Base-by-base conservation (phyloP, 1,139 yeast species). In the Candida sp. region DNA sequence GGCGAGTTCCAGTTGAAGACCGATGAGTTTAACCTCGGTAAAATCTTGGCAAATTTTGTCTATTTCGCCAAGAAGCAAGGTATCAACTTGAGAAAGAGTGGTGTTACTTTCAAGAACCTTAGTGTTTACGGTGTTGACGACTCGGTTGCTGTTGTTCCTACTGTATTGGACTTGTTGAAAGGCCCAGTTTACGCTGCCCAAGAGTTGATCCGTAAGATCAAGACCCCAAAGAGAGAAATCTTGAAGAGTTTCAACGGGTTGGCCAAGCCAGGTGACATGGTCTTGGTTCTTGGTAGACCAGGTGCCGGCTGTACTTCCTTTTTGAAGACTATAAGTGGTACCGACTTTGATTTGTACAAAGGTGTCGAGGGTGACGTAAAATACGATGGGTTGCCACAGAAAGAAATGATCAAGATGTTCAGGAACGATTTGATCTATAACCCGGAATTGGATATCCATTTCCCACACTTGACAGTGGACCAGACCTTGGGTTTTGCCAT, bases 261-360 rank as follows among this genome's bases (percentile, higher is more conserved):
- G 54, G 68, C 82, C n/a, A 73, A 73, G 54, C 76, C 83, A n/a
- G 88, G 88, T 52, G 88, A 84, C 61, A 78, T 83, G 83, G 72
- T 81, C 44, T 70, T 83, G 55, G 87, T 84, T 4, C 73, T 85
- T 45, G 90, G 89, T 48, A 76, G 86, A 57, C 89, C 89, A 7
- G 90, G 89, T 53, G 82, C 89, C 23, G 89, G 89, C 49, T 84
- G 89, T 63, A 75, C 88, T 4, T 77, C 88, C 9, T 71, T 84
- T 35, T 69, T 85, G 59, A 80, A 81, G 59, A 69, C 85, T 43
- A 57, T 83, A 44, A 77, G 86, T 49, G 88, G 87, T 55, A 68
- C 68, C 12, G 71, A 67, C 51, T 53, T 59, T 26, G 63, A 63
- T 44, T 54, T 61, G 30, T 69, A 51, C 49, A 63, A 56, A 57